Conservation (phyloP, 2,329 filamentous ascomycete genomes). For the Endoconidiophora laricicola region DNA sequence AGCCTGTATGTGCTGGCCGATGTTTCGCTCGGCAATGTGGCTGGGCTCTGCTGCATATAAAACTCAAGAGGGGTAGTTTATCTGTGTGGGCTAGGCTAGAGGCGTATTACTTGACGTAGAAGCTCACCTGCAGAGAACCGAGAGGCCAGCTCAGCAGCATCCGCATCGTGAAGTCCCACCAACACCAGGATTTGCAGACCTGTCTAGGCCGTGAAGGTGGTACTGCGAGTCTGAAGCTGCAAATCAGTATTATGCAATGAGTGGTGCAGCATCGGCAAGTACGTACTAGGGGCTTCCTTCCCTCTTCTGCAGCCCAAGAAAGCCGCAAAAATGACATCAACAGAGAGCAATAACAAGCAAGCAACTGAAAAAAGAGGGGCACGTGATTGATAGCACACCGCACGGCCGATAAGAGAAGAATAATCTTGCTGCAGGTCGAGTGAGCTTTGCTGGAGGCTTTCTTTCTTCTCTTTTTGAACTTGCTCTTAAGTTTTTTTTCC, state of each 20-base stretch:
- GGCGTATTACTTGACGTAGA: neutral
- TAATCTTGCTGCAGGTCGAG: slow-evolving; percentile 1
- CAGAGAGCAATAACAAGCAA: neutral
- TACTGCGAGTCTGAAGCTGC: neutral
- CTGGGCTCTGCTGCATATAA: slow-evolving; percentile 4
- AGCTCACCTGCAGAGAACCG: neutral
- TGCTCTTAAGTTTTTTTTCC: neutral
- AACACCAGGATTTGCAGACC: neutral
- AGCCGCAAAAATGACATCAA: slow-evolving; percentile 2
- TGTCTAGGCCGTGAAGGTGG: neutral
- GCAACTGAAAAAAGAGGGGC: neutral
- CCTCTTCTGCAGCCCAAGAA: neutral
- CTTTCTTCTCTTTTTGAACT: neutral
- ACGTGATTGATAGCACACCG: slow-evolving; percentile 12
- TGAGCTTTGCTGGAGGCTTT: neutral
- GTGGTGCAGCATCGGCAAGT: neutral
- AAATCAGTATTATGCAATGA: neutral
- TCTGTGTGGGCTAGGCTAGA: neutral
- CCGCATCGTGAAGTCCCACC: too few relatives aligned
- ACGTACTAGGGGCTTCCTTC: neutral
- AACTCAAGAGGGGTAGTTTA: neutral
- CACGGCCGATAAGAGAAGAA: slow-evolving; percentile 10
- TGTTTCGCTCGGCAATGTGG: slow-evolving; percentile 1
- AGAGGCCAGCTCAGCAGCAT: slow-evolving; percentile 1
- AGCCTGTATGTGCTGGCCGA: neutral